Base-by-base conservation (phyloP, 495 filamentous ascomycete genomes). In the Hyaloscypha hepaticicola region DNA sequence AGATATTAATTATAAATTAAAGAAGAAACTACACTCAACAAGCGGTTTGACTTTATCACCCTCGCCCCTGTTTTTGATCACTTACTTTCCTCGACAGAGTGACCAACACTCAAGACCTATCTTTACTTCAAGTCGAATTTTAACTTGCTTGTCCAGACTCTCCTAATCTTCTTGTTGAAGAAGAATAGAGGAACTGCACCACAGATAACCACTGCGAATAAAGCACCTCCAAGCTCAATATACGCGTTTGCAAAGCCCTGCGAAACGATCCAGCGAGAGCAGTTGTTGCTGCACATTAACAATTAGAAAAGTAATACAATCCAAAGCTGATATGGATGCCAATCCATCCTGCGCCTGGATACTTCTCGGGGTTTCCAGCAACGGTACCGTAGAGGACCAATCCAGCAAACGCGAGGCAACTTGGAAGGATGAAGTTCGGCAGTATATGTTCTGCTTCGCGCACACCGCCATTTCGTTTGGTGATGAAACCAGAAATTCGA, bases 341-440 rank as follows among this genome's bases (percentile, higher is more conserved):
- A n/a, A 24, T 24, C 48, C 48, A 51, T 51, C 48, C 48, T 24
- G 48, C 48, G 19, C 48, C 48, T n/a, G 48, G 48, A 51, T 51
- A n/a, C 19, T 51, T 51, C 48, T 51, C 48, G 16, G 48, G 16
- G 22, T 51, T 51, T 24, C 48, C 48, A 51, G 19, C 48, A 16
- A 51, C 22, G 48, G 19, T 24, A 24, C 48, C 48, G 19, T 51
- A 51, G 6, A 51, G 48, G 16, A 51, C 22, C 48, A 51, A n/a
- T 24, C 48, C 48, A 24, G 48, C 48, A 51, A 51, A 51, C 5
- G 19, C 16, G 52, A 55, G 25, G 16, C 52, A 55, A 26, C 52
- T 55, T n/a, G 52, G 52, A 7, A 55, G 52, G 52, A 55, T 55
- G 52, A 55, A 55, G 25, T 58, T 58, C n/a, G 26, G 55, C 55